Percentiles rank a stretch among this genome's conserved stretches.
phyloP scores from a whole-genome alignment of 257 asterid genomes.

The Ilex aquifolium region DNA sequence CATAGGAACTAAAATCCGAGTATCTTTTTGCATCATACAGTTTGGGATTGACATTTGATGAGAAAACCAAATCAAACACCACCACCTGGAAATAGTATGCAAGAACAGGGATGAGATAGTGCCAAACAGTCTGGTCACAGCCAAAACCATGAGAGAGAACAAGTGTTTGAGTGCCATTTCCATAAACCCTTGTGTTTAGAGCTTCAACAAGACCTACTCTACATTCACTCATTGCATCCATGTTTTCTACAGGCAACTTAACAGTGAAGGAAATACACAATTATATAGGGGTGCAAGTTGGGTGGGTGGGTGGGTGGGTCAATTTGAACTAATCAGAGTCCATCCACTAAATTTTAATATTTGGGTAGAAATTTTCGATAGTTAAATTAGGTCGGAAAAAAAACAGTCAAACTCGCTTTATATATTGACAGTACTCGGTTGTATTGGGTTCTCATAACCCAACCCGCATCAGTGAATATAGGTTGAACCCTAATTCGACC shows the following conservation, averaged over 20 bases:
- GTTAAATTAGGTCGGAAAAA: too few species aligned
- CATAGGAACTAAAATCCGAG: conserved; percentile 11
- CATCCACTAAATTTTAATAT: too few species aligned
- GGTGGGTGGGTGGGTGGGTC: too few species aligned
- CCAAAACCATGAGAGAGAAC: conserved; percentile 21
- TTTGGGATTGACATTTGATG: conserved; percentile 12
- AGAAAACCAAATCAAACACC: conserved; percentile 16
- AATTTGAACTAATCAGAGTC: too few species aligned
- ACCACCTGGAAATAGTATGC: conserved; percentile 13
- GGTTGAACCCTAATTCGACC: too few species aligned
- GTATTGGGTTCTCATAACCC: too few species aligned
- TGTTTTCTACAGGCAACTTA: too few species aligned
- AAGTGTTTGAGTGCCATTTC: conserved; percentile 13
- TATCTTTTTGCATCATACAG: conserved; percentile 12
- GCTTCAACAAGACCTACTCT: conserved; percentile 12
- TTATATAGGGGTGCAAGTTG: too few species aligned
- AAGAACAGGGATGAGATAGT: conserved; percentile 10
- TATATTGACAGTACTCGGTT: too few species aligned
- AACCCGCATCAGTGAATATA: too few species aligned
- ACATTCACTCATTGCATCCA: neutral
- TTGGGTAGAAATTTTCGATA: too few species aligned
- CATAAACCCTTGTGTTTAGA: conserved; percentile 10
- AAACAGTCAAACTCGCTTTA: too few species aligned
- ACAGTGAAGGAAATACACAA: neutral
- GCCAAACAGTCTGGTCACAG: conserved; percentile 14